A percentile compares a stretch with the other conserved stretches of the same genome.
These are phyloP conservation scores for Daldinia sp. DNA, from an alignment of 2,329 filamentous ascomycete species.

Conservation along the genomic window DNA sequence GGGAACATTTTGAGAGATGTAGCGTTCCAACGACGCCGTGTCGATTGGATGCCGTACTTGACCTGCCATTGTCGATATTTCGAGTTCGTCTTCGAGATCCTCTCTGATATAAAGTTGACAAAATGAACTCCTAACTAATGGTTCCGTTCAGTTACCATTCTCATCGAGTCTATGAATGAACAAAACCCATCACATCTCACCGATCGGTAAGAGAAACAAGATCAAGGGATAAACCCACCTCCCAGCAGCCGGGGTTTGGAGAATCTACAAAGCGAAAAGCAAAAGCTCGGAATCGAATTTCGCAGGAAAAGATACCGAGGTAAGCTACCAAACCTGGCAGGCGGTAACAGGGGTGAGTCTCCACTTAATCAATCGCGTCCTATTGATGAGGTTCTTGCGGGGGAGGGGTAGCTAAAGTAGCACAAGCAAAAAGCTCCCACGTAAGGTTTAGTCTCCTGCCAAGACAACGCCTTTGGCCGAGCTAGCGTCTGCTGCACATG, in stretches of 20 bases:
- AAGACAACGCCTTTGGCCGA: slow-evolving; percentile 16
- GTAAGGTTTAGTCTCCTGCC: slow-evolving; percentile 27
- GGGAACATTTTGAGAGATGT: slow-evolving; percentile 80
- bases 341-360: slow-evolving; percentile 27
- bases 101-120: background rate
- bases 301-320: slow-evolving; percentile 30
- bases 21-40: slow-evolving; percentile 78
- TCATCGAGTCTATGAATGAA: background rate
- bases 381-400: slow-evolving; percentile 25
- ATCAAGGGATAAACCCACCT: too few species aligned
- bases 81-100: background rate
- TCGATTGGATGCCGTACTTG: slow-evolving; percentile 91
- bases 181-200: background rate
- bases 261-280: too few species aligned
- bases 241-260: too few species aligned
- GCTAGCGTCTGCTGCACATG: slow-evolving; percentile 1
- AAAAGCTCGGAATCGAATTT: slow-evolving; percentile 12
- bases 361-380: slow-evolving; percentile 11
- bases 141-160: background rate
- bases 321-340: slow-evolving; percentile 32
- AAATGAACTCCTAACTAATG: background rate
- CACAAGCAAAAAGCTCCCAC: slow-evolving; percentile 15
- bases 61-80: slow-evolving; percentile 72
- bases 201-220: background rate
- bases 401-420: slow-evolving; percentile 31